A percentile compares a stretch with the other conserved stretches of the same genome.
Evolutionary conservation across 176 grass and related monocot genomes (phyloP).

Genomic region (Carex littledalei): DNA sequence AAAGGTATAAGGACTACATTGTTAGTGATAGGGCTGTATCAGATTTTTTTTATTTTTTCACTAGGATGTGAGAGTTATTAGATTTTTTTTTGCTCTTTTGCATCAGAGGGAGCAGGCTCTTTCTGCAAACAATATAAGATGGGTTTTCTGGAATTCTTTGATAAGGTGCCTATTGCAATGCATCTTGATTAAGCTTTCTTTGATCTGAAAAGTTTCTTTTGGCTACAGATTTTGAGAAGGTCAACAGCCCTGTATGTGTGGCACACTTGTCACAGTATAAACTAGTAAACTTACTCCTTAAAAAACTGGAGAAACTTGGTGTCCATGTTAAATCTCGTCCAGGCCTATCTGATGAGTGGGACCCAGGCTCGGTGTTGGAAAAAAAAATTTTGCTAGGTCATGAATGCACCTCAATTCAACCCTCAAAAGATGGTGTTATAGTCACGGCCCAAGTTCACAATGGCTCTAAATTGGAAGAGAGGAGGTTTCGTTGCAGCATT

Average conservation of each 20-base stretch:
- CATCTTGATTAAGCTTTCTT: background rate
- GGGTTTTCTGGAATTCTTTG: background rate
- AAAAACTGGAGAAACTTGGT: conserved; percentile 64
- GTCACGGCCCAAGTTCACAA: conserved; percentile 40
- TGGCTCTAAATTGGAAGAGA: conserved; percentile 41
- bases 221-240: conserved; percentile 61
- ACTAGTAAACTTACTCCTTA: conserved; percentile 65
- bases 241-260: conserved; percentile 63
- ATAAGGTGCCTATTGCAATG: background rate
- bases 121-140: background rate
- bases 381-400: conserved; percentile 85
- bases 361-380: conserved; percentile 27
- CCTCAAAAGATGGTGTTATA: conserved; percentile 46
- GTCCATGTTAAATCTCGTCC: conserved; percentile 39
- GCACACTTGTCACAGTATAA: conserved; percentile 95
- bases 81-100: background rate
- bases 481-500: conserved; percentile 59
- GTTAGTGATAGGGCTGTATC: background rate
- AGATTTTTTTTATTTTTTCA: conserved; percentile 18
- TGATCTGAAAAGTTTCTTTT: conserved; percentile 24
- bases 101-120: background rate
- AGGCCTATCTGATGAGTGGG: conserved; percentile 20
- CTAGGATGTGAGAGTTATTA: background rate
- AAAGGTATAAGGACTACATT: background rate
- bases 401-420: conserved; percentile 57